Conservation (phyloP, 257 asterid species). For the Avicennia marina region DNA sequence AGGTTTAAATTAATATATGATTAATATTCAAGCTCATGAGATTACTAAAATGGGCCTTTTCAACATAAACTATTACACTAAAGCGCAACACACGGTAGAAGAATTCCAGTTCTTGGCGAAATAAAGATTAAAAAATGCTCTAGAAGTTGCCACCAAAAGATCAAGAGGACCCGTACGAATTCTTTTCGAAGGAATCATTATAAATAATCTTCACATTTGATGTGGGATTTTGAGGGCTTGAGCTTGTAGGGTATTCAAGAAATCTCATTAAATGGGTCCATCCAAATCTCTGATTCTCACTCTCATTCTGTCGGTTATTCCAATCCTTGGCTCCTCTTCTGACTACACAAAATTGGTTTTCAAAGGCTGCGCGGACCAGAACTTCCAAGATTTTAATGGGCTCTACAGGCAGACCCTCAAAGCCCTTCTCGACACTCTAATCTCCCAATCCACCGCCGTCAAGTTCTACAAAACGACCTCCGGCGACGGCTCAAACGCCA, state of each 20-base stretch:
- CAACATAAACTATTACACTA: too few species aligned
- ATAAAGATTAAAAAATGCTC: not conserved
- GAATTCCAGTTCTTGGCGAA: not conserved
- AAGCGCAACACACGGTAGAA: not conserved
- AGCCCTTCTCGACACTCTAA: constrained; percentile 34
- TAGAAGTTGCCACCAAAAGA: constrained; percentile 11
- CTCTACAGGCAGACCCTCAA: constrained; percentile 38
- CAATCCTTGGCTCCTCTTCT: constrained; percentile 28
- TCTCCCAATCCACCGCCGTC: constrained; percentile 51
- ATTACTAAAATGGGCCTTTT: too few species aligned
- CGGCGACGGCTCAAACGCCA: constrained; percentile 41
- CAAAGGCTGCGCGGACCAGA: constrained; percentile 87
- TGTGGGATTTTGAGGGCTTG: not conserved
- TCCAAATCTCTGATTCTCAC: constrained; percentile 24
- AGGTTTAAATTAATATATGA: too few species aligned
- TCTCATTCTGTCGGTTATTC: constrained; percentile 4
- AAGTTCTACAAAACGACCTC: constrained; percentile 58
- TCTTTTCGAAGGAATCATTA: constrained; percentile 7
- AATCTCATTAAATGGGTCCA: constrained; percentile 36
- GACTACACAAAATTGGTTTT: constrained; percentile 50
- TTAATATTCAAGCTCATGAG: too few species aligned
- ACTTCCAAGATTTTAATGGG: constrained; percentile 44
- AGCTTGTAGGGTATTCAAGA: not conserved
- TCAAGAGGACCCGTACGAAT: not conserved
- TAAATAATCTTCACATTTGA: not conserved